phyloP scores from a whole-genome alignment of 2,329 filamentous ascomycete species.

The Hypoxylon sp. region DNA sequence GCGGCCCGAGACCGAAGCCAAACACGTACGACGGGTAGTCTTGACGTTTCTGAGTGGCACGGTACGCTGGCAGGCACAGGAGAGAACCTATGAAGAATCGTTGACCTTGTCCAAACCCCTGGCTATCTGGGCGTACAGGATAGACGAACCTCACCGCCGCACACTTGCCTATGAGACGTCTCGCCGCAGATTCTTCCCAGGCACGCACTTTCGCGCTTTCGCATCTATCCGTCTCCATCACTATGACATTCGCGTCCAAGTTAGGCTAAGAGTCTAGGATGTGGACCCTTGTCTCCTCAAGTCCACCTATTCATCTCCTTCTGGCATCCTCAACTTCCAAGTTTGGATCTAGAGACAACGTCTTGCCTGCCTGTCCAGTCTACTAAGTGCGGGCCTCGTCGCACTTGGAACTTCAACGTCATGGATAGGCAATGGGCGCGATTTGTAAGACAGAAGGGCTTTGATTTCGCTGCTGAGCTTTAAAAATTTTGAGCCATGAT shows the following conservation, averaged over 20 bases:
- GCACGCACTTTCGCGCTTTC: too few relatives aligned
- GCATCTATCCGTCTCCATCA: too few relatives aligned
- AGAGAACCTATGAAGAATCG: background rate
- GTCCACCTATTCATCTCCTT: conserved; percentile 8
- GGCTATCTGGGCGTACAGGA: too few relatives aligned
- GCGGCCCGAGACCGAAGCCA: too few relatives aligned
- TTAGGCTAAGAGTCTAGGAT: conserved; percentile 1
- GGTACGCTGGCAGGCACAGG: too few relatives aligned
- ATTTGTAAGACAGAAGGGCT: conserved; percentile 8
- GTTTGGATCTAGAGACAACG: background rate
- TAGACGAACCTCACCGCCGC: too few relatives aligned
- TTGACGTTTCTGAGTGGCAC: background rate
- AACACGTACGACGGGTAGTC: too few relatives aligned
- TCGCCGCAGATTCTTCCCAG: too few relatives aligned
- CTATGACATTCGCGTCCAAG: too few relatives aligned
- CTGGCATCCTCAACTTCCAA: background rate
- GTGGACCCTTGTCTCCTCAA: conserved; percentile 11
- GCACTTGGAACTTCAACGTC: conserved; percentile 13
- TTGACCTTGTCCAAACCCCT: background rate
- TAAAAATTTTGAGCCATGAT: background rate
- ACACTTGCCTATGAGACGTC: background rate
- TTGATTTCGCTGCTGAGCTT: background rate
- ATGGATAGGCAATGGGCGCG: background rate
- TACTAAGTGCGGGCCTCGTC: conserved; percentile 11
- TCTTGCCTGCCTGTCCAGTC: background rate